Conservation (phyloP, 2,329 filamentous ascomycete genomes). For the Arachnopeziza araneosa region DNA sequence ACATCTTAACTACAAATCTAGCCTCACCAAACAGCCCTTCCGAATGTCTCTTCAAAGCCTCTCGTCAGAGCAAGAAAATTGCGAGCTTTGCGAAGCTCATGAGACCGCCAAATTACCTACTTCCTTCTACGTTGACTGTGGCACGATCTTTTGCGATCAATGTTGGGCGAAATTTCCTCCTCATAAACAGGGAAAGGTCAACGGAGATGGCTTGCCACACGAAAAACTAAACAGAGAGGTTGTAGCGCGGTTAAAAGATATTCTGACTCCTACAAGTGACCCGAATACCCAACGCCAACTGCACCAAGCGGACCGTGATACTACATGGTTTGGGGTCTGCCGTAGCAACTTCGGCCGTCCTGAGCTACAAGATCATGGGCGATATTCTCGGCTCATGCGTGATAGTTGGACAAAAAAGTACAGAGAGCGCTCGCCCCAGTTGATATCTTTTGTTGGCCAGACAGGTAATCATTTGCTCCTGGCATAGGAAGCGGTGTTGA, state of each 20-base stretch:
- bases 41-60: too few species aligned
- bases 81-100: neutral
- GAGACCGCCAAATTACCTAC: neutral
- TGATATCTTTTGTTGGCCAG: constrained; percentile 13
- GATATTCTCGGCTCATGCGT: constrained; percentile 31
- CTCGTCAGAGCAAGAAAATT: too few species aligned
- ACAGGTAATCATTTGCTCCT: neutral
- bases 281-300: neutral
- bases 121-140: neutral
- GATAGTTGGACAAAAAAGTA: constrained; percentile 32
- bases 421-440: constrained; percentile 27
- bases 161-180: neutral
- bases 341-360: constrained; percentile 27
- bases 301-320: constrained; percentile 27
- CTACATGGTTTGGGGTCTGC: constrained; percentile 34
- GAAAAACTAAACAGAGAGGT: neutral
- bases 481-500: neutral
- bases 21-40: too few species aligned
- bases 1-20: too few species aligned
- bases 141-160: neutral
- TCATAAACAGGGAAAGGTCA: neutral
- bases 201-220: neutral
- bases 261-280: neutral
- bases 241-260: neutral
- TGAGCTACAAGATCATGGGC: constrained; percentile 36